These are phyloP conservation scores for Phalaenopsis hybrid DNA, from an alignment of 116 monocot genomes.

Conservation along the genomic window DNA sequence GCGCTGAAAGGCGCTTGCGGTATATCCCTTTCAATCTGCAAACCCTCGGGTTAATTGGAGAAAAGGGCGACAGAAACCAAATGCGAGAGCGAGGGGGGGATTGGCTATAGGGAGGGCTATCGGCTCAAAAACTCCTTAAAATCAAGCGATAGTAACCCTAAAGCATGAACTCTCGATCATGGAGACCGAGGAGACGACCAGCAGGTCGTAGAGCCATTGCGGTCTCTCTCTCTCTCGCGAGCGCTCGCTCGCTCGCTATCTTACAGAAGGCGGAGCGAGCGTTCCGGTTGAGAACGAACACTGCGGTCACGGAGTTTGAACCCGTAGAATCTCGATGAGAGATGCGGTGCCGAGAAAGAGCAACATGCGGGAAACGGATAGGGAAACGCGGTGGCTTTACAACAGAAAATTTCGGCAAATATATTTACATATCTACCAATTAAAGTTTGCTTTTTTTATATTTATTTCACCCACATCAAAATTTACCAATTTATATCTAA, in stretches of 20 bases:
- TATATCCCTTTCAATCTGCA: constrained; percentile 10
- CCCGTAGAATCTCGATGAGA: background rate
- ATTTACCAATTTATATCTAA: too few species aligned
- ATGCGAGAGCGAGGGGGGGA: background rate
- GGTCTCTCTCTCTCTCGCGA: background rate
- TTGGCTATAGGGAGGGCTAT: background rate
- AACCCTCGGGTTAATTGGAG: background rate
- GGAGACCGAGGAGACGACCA: background rate
- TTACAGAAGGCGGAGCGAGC: background rate
- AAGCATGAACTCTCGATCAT: background rate
- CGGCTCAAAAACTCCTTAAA: background rate
- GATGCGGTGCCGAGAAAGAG: too few species aligned
- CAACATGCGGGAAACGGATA: too few species aligned
- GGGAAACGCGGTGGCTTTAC: too few species aligned
- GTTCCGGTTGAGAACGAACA: background rate
- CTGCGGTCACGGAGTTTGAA: background rate
- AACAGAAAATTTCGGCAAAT: too few species aligned
- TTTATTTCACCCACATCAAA: too few species aligned
- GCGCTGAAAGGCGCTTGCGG: constrained; percentile 3
- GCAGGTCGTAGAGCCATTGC: background rate
- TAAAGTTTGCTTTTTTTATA: too few species aligned
- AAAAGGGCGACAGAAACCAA: background rate
- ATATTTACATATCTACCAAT: too few species aligned
- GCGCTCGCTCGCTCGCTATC: background rate
- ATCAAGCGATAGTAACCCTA: background rate